Conservation (phyloP, 2,329 filamentous ascomycete species). For the Aureobasidium sp. region DNA sequence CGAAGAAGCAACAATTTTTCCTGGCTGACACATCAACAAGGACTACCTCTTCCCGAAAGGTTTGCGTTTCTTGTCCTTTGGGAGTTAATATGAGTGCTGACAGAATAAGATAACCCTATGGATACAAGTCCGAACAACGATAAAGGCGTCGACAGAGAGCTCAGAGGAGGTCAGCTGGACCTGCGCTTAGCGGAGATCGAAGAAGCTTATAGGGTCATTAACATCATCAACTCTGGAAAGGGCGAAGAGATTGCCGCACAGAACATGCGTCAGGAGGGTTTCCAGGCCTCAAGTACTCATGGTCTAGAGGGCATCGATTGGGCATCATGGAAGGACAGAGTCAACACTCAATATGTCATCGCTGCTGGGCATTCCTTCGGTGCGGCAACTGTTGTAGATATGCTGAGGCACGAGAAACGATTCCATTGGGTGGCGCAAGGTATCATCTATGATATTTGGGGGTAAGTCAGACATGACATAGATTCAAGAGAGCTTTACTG, state of each 20-base stretch:
- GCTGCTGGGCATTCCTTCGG: conserved; percentile 62
- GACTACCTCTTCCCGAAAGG: conserved; percentile 57
- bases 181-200: conserved; percentile 58
- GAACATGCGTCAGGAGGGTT: conserved; percentile 53
- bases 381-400: conserved; percentile 56
- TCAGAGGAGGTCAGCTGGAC: conserved; percentile 56
- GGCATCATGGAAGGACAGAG: conserved; percentile 49
- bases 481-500: neutral
- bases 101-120: conserved; percentile 31
- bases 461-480: conserved; percentile 33
- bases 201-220: conserved; percentile 53
- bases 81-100: neutral
- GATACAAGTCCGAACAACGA: conserved; percentile 49
- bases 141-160: conserved; percentile 52
- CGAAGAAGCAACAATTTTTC: neutral
- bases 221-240: conserved; percentile 48
- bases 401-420: conserved; percentile 48
- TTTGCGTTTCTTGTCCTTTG: neutral
- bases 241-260: conserved; percentile 45
- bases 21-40: conserved; percentile 16
- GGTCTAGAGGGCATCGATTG: conserved; percentile 53
- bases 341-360: conserved; percentile 53
- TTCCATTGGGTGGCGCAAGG: conserved; percentile 56
- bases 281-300: conserved; percentile 51
- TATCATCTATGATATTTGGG: conserved; percentile 62